A percentile compares a stretch with the other conserved stretches of the same genome.
phyloP scores from a whole-genome alignment of 1,284 basidiomycete genomes.

The Wallemia mellicola region DNA sequence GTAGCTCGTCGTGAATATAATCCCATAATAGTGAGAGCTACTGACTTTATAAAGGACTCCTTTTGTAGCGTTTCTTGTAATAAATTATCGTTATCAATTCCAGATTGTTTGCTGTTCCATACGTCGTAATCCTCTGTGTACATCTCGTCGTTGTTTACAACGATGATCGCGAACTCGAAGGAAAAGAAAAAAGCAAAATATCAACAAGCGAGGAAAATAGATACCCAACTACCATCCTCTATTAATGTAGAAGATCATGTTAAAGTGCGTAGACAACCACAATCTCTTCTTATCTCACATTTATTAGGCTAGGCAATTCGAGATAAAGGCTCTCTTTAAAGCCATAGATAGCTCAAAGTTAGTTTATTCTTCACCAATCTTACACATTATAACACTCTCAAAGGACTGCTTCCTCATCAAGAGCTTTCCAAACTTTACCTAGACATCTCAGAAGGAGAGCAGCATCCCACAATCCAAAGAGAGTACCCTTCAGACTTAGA shows the following conservation, averaged over 20 bases:
- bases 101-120: not conserved
- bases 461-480: slow-evolving; percentile 65
- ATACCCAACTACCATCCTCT: slow-evolving; percentile 26
- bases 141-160: not conserved
- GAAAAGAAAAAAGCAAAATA: not conserved
- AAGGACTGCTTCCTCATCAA: slow-evolving; percentile 28
- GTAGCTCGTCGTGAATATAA: not conserved
- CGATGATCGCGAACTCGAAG: not conserved
- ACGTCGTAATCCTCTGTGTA: not conserved
- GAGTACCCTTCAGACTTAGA: slow-evolving; percentile 51
- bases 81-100: not conserved
- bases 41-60: not conserved
- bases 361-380: slow-evolving; percentile 5
- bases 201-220: not conserved
- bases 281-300: slow-evolving; percentile 1
- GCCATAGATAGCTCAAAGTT: slow-evolving; percentile 51
- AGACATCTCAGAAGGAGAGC: slow-evolving; percentile 61
- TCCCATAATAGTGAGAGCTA: not conserved
- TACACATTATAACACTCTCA: not conserved
- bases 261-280: slow-evolving; percentile 23
- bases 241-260: slow-evolving; percentile 64
- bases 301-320: slow-evolving; percentile 42
- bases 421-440: slow-evolving; percentile 70
- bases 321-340: slow-evolving; percentile 58
- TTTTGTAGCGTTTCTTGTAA: not conserved